Conservation (phyloP, 2,329 filamentous ascomycete genomes). For the Mycosphaerella sp. region DNA sequence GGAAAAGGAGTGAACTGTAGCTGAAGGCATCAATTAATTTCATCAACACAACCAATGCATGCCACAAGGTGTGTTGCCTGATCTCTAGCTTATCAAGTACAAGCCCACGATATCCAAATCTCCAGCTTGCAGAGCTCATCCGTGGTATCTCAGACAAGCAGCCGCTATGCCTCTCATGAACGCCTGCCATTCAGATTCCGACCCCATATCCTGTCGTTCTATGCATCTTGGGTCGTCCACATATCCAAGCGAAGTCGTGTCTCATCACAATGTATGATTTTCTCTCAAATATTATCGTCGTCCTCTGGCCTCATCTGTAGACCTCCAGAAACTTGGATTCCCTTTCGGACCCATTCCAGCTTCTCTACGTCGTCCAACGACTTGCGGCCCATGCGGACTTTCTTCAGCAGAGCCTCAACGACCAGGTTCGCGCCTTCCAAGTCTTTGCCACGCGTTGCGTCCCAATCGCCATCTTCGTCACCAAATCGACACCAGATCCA, state of each 20-base stretch:
- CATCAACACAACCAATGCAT: background rate
- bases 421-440: slow-evolving; percentile 71
- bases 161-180: background rate
- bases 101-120: background rate
- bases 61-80: background rate
- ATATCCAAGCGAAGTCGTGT: background rate
- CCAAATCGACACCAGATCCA: slow-evolving; percentile 91
- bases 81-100: background rate
- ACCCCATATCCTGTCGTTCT: background rate
- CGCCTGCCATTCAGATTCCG: background rate
- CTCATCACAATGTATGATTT: background rate
- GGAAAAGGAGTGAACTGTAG: background rate
- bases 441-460: slow-evolving; percentile 58
- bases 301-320: slow-evolving; percentile 50
- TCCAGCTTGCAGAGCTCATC: background rate
- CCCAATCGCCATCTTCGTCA: slow-evolving; percentile 80
- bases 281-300: slow-evolving; percentile 17
- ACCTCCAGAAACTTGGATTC: slow-evolving; percentile 60
- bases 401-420: slow-evolving; percentile 77
- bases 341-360: slow-evolving; percentile 68
- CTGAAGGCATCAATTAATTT: background rate
- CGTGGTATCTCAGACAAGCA: slow-evolving; percentile 1
- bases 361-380: slow-evolving; percentile 65
- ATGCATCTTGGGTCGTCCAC: background rate
- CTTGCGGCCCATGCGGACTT: slow-evolving; percentile 70